These are phyloP conservation scores for Tilletia indica DNA, from an alignment of 1,284 basidiomycete species.

Conservation along the genomic window DNA sequence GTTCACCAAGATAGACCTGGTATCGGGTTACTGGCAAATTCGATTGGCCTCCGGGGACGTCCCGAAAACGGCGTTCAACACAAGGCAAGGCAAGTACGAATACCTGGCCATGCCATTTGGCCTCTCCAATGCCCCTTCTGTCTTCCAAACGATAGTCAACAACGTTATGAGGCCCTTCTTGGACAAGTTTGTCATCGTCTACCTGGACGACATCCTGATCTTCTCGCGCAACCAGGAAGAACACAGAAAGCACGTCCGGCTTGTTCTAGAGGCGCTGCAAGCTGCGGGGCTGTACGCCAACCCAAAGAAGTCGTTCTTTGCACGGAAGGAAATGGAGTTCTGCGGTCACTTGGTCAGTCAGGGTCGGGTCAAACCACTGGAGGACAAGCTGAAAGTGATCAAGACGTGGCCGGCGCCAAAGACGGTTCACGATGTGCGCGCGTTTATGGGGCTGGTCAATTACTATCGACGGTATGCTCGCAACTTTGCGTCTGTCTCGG, in stretches of 20 bases:
- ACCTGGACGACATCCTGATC: too few relatives aligned
- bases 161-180: not conserved
- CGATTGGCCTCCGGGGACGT: not conserved
- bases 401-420: slow-evolving; percentile 57
- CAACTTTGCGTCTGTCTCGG: not conserved
- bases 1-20: slow-evolving; percentile 57
- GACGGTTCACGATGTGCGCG: slow-evolving; percentile 30
- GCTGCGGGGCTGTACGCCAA: slow-evolving; percentile 16
- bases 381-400: slow-evolving; percentile 57
- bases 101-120: slow-evolving; percentile 14
- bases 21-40: slow-evolving; percentile 8
- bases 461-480: slow-evolving; percentile 4
- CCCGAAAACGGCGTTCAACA: not conserved
- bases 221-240: not conserved
- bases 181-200: slow-evolving; percentile 18
- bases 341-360: slow-evolving; percentile 12
- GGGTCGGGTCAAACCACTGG: not conserved
- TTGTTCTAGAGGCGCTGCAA: slow-evolving; percentile 13
- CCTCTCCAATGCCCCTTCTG: slow-evolving; percentile 1
- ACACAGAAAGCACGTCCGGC: slow-evolving; percentile 13
- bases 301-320: slow-evolving; percentile 17
- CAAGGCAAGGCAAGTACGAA: not conserved
- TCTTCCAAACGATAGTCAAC: slow-evolving; percentile 12
- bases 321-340: slow-evolving; percentile 4
- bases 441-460: slow-evolving; percentile 18